These are phyloP conservation scores for Sphaceloma murrayae DNA, from an alignment of 2,329 filamentous ascomycete genomes.

Conservation along the genomic window DNA sequence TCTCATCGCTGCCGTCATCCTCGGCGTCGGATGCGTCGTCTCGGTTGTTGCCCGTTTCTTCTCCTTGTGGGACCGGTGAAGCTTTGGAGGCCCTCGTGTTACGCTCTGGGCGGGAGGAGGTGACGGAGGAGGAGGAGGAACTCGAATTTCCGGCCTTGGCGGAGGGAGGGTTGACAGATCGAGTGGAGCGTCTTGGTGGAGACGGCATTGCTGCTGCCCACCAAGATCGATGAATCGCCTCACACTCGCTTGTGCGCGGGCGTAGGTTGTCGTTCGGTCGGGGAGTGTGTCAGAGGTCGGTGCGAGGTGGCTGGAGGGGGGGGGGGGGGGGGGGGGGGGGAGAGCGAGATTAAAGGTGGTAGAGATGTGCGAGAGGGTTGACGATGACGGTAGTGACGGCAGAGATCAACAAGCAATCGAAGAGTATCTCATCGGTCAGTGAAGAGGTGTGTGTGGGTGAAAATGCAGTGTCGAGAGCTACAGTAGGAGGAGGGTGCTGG, in stretches of 20 bases:
- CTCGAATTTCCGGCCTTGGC: constrained; percentile 34
- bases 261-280: constrained; percentile 1
- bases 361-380: too few relatives aligned
- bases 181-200: constrained; percentile 16
- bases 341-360: background rate
- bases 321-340: background rate
- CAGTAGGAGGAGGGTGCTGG: constrained; percentile 9
- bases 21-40: constrained; percentile 53
- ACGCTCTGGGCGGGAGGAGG: constrained; percentile 66
- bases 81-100: constrained; percentile 60
- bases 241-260: background rate
- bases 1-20: constrained; percentile 69
- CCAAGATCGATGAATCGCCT: too few relatives aligned
- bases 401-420: background rate
- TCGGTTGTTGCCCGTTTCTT: constrained; percentile 26
- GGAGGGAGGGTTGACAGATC: constrained; percentile 14
- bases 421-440: background rate
- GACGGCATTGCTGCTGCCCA: constrained; percentile 15
- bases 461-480: constrained; percentile 8
- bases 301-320: constrained; percentile 12
- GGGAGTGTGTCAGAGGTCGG: background rate
- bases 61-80: constrained; percentile 58
- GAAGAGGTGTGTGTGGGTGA: constrained; percentile 1
- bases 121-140: constrained; percentile 60
- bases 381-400: background rate